Conservation (phyloP, 23 red algal species). For the Chondrus crispus region DNA sequence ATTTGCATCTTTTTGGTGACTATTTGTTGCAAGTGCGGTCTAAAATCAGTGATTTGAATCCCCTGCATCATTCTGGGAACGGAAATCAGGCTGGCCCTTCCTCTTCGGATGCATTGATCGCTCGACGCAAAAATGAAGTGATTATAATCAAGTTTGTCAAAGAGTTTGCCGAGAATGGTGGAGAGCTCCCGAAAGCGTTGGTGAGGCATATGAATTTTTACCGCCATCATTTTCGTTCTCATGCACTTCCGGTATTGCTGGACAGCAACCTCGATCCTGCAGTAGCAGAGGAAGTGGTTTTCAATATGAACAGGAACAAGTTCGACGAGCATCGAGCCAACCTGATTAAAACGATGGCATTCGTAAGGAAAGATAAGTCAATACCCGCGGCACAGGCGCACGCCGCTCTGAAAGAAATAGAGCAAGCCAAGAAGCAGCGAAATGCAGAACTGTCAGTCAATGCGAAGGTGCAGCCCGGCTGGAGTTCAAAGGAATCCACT, state of each 20-base stretch:
- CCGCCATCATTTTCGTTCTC: constrained; percentile 40
- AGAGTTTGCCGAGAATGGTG: background rate
- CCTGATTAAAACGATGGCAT: constrained; percentile 45
- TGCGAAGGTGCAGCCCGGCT: no score
- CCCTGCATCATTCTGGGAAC: background rate
- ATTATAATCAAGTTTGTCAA: constrained; percentile 19
- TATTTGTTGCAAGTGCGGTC: constrained; percentile 14
- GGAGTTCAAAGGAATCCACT: no score
- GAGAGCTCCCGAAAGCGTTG: constrained; percentile 6
- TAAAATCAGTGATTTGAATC: constrained; percentile 44
- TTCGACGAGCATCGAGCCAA: constrained; percentile 49
- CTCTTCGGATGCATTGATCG: background rate
- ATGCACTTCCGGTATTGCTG: background rate
- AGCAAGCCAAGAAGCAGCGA: background rate
- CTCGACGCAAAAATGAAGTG: background rate
- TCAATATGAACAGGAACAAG: background rate
- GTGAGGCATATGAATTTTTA: constrained; percentile 61
- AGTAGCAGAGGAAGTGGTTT: background rate
- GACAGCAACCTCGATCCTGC: background rate
- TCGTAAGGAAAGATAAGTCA: constrained; percentile 51
- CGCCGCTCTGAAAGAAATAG: constrained; percentile 9
- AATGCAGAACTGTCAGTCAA: no score
- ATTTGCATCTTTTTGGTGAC: background rate
- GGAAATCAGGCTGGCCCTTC: background rate
- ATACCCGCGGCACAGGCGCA: constrained; percentile 13